Conservation (phyloP, 768 basidiomycete species). For the Hysterangium stoloniferum region DNA sequence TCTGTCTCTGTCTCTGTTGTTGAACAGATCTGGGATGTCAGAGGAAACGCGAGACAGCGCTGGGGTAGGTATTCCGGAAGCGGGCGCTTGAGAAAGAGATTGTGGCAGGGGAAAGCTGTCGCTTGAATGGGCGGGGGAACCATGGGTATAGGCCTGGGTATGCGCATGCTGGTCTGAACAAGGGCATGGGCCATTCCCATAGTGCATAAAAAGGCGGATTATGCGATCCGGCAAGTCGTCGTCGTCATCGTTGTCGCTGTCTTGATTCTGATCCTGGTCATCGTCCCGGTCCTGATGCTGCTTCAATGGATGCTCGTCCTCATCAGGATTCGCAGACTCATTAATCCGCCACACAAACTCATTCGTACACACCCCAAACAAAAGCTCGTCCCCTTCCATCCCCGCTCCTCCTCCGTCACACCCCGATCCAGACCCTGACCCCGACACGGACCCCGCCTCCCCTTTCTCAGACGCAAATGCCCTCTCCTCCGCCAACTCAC, state of each 20-base stretch:
- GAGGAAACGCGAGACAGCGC: conserved; percentile 6
- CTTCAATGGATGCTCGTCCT: neutral
- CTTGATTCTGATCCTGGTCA: neutral
- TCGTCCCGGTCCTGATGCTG: neutral
- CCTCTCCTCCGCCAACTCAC: conserved; percentile 2
- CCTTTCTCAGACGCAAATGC: neutral
- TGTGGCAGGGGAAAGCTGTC: too few species aligned
- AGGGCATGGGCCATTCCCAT: neutral
- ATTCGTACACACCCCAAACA: neutral
- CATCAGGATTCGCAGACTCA: neutral
- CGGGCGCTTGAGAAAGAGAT: neutral
- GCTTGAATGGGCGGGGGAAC: neutral
- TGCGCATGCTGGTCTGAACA: neutral
- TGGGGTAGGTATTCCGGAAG: neutral
- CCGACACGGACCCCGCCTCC: neutral
- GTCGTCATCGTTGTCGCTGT: neutral
- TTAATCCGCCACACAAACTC: conserved; percentile 8
- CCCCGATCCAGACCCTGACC: too few species aligned
- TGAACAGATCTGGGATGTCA: neutral
- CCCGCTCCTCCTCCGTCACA: neutral
- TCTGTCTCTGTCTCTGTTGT: neutral
- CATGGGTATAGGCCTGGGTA: neutral
- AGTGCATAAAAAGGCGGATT: neutral
- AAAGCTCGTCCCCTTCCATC: neutral
- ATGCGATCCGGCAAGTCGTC: conserved; percentile 5